Base-by-base conservation (phyloP, 2,329 filamentous ascomycete species). In the Colletotrichum sp. region DNA sequence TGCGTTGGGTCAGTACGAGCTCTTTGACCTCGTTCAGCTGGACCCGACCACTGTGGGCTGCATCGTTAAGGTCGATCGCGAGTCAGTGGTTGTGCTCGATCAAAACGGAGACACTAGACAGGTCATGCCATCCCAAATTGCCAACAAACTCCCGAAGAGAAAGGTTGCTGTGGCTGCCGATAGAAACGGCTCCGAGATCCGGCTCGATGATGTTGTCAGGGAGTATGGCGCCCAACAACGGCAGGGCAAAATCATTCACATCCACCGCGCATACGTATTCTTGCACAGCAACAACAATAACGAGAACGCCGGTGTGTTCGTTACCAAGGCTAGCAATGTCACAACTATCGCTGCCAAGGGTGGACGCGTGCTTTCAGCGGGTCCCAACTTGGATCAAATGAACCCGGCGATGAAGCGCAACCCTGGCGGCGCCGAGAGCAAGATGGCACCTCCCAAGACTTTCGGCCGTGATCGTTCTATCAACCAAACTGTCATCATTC, bases 301-400 rank as follows among this genome's bases (percentile, higher is more conserved):
- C 59, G 96, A 99, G 82, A 98, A 98, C 81, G 93, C 95, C 1
- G 92, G 97, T 78, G 93, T 99, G 12, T 98, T 98, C 80, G 96
- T 99, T 39, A 94, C 95, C 18, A 93, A 96, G 77, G 94, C 95
- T 59, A 93, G 91, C 80, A 98, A 96, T 82, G 95, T 99, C 76
- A 93, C 94, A 67, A 98, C 96, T 1, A 92, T 98, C 44, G 96
- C 96, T n/a, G 96, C 96, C 55, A 98, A 98, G 87, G 96, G 96
- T 79, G 96, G 96, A 32, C 92, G 96, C 77, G 90, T 96, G 73
- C 86, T 88, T 13, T 82, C 85, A 6, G 81, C 86, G n/a, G 92
- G 94, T 0, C 95, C 95, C 2, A 96, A 99, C 85, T 88, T 99
- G 71, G 93, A 91, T 60, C 92, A 95, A 78, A 97, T 99, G 95